A percentile compares a stretch with the other conserved stretches of the same genome.
phyloP scores from a whole-genome alignment of 805 yeast genomes.

The Myxozyma nipponensis region DNA sequence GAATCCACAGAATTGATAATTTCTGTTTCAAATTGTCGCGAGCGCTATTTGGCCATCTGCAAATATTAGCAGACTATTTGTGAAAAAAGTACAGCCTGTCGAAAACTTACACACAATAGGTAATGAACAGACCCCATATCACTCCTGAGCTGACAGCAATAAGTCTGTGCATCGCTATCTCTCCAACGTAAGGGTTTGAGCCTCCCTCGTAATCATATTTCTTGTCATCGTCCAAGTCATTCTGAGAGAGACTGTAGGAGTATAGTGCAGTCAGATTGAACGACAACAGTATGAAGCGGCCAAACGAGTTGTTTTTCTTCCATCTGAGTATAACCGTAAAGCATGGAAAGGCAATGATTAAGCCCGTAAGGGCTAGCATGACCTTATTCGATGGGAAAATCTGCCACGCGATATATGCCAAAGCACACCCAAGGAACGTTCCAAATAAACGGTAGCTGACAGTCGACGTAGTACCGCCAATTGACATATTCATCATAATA shows the following conservation, averaged over 20 bases:
- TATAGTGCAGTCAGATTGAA: constrained; percentile 76
- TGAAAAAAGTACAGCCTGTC: no score
- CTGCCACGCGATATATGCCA: constrained; percentile 60
- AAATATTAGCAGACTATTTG: constrained; percentile 58
- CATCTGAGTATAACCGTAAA: constrained; percentile 61
- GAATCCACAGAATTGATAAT: constrained; percentile 65
- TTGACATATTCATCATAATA: constrained; percentile 77
- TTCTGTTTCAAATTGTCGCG: constrained; percentile 63
- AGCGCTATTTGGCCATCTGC: constrained; percentile 63
- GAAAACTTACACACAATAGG: constrained; percentile 39
- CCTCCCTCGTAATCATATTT: constrained; percentile 64
- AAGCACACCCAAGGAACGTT: constrained; percentile 64
- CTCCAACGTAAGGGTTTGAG: constrained; percentile 59
- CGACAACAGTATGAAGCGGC: constrained; percentile 62
- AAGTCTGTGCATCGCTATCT: constrained; percentile 74
- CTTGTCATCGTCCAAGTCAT: constrained; percentile 48
- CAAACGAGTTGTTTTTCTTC: constrained; percentile 48
- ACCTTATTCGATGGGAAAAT: constrained; percentile 53
- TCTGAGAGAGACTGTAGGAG: constrained; percentile 61
- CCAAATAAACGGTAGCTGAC: constrained; percentile 65
- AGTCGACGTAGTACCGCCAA: constrained; percentile 81
- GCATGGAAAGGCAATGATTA: constrained; percentile 41
- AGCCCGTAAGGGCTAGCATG: constrained; percentile 50
- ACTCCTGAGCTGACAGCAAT: constrained; percentile 70
- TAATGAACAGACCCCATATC: constrained; percentile 69